Percentiles rank a stretch among this genome's conserved stretches.
Evolutionary conservation across 768 basidiomycete genomes (phyloP).

Genomic region (Lentinus brumalis): DNA sequence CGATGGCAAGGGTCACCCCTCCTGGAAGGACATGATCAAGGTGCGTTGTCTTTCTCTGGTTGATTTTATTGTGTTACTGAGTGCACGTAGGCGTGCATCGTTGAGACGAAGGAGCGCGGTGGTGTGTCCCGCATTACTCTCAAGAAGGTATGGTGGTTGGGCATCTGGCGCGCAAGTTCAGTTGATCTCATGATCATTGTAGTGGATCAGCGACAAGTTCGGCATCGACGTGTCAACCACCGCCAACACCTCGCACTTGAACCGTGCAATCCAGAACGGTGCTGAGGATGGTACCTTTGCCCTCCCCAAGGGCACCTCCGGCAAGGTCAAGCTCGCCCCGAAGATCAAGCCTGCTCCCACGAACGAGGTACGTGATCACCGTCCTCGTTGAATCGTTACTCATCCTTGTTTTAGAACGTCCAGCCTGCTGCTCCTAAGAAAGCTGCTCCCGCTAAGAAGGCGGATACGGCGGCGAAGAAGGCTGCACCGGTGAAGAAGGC

Average conservation of each 20-base stretch:
- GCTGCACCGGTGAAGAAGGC: slow-evolving; percentile 32
- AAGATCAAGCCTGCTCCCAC: slow-evolving; percentile 45
- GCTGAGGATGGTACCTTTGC: slow-evolving; percentile 51
- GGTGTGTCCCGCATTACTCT: slow-evolving; percentile 79
- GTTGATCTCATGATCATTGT: slow-evolving; percentile 1
- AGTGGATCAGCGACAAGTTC: slow-evolving; percentile 61
- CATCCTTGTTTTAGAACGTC: slow-evolving; percentile 33
- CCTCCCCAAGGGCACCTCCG: slow-evolving; percentile 67
- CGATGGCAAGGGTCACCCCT: slow-evolving; percentile 32
- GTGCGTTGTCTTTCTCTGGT: slow-evolving; percentile 16
- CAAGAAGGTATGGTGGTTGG: slow-evolving; percentile 49
- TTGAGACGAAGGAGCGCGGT: slow-evolving; percentile 58
- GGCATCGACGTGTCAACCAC: slow-evolving; percentile 42
- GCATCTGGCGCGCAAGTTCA: not conserved
- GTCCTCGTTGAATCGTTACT: slow-evolving; percentile 7
- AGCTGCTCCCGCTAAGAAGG: slow-evolving; percentile 29
- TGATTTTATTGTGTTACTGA: not conserved
- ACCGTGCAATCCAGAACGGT: slow-evolving; percentile 56
- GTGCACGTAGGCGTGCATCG: slow-evolving; percentile 67
- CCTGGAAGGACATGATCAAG: slow-evolving; percentile 43
- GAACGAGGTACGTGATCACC: slow-evolving; percentile 56
- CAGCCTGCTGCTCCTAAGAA: slow-evolving; percentile 37
- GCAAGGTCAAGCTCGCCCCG: slow-evolving; percentile 74
- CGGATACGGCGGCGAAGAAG: slow-evolving; percentile 30
- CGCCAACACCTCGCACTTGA: slow-evolving; percentile 49